A percentile compares a stretch with the other conserved stretches of the same genome.
Evolutionary conservation across 2,329 filamentous ascomycete genomes (phyloP).

Genomic region (Hypoxylon sp.): DNA sequence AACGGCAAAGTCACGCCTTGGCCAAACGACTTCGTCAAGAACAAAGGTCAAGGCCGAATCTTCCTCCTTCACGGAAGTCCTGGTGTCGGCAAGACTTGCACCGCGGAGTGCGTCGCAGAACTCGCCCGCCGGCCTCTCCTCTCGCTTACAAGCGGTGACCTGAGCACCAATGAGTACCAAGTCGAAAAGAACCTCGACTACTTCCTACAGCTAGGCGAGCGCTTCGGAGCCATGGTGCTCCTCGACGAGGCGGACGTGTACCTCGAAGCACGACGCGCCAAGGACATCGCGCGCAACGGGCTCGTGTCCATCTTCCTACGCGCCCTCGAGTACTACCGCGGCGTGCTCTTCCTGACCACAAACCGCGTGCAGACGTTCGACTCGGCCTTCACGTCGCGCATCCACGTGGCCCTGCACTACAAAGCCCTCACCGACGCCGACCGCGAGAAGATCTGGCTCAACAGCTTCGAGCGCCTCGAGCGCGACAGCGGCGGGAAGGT

Average conservation of each 20-base stretch:
- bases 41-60: constrained; percentile 66
- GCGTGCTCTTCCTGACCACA: constrained; percentile 66
- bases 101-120: constrained; percentile 69
- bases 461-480: constrained; percentile 63
- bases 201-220: constrained; percentile 65
- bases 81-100: constrained; percentile 72
- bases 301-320: constrained; percentile 66
- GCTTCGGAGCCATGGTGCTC: constrained; percentile 67
- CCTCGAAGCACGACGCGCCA: constrained; percentile 65
- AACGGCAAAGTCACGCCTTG: constrained; percentile 61
- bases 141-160: constrained; percentile 65
- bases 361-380: constrained; percentile 66
- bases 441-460: constrained; percentile 62
- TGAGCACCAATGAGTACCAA: constrained; percentile 57
- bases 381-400: constrained; percentile 64
- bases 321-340: constrained; percentile 67
- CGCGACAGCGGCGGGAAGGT: constrained; percentile 59
- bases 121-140: constrained; percentile 66
- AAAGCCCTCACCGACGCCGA: constrained; percentile 59
- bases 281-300: constrained; percentile 63
- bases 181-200: constrained; percentile 63
- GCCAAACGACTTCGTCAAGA: constrained; percentile 64
- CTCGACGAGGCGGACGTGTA: constrained; percentile 74
- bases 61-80: constrained; percentile 68
- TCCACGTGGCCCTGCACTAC: constrained; percentile 66